Conservation (phyloP, 2,329 filamentous ascomycete genomes). For the Rhexocercosporidium sp. region DNA sequence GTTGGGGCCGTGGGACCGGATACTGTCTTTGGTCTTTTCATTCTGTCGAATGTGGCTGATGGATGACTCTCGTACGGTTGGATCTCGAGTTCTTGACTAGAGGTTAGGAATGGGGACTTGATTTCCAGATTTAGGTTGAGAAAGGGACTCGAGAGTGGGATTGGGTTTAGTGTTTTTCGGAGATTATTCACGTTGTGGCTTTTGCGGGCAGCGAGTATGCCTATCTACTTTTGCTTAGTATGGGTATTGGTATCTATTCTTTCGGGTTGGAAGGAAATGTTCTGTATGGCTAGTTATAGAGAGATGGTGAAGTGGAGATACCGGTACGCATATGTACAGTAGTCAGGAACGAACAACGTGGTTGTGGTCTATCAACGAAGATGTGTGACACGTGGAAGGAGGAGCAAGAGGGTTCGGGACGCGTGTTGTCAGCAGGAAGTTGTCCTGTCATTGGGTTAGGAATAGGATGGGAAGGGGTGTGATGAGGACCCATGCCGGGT, state of each 20-base stretch:
- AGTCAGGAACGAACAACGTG: constrained; percentile 1
- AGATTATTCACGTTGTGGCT: neutral
- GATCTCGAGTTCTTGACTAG: neutral
- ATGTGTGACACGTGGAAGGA: neutral
- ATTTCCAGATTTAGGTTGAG: neutral
- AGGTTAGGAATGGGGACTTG: neutral
- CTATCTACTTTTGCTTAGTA: neutral
- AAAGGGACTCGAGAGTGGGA: neutral
- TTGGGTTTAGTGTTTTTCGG: neutral
- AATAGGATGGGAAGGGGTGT: neutral
- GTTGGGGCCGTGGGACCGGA: neutral
- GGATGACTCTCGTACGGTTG: neutral
- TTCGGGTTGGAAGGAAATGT: neutral
- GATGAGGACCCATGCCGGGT: neutral
- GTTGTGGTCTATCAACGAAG: neutral
- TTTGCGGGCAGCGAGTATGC: neutral
- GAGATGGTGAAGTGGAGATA: neutral
- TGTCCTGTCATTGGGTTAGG: neutral
- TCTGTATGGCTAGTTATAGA: neutral
- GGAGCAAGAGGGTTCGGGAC: neutral
- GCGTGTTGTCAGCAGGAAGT: neutral
- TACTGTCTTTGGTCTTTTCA: too few species aligned
- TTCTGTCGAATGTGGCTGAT: neutral
- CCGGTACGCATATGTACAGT: neutral
- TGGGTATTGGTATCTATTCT: neutral